A percentile compares a stretch with the other conserved stretches of the same genome.
Conservation (phyloP, 2,329 filamentous ascomycete genomes). For the Coleophoma eucalyptorum region DNA sequence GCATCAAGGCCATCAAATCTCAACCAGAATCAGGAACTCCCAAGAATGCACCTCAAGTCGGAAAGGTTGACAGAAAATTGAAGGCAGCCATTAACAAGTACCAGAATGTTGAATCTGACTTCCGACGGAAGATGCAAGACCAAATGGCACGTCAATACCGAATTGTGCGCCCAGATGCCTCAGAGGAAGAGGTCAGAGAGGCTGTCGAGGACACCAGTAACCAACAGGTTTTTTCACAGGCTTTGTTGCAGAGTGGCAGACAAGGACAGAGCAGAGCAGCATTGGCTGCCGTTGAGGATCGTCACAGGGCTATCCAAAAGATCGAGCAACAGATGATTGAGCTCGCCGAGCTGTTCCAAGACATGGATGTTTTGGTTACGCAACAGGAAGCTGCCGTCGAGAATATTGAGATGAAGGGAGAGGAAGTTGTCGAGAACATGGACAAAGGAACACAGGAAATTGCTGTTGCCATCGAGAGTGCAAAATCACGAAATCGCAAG, state of each 20-base stretch:
- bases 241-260: constrained; percentile 76
- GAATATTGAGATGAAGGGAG: constrained; percentile 81
- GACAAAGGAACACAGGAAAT: constrained; percentile 84
- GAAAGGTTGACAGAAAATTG: constrained; percentile 73
- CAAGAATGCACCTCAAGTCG: constrained; percentile 76
- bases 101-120: constrained; percentile 75
- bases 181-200: constrained; percentile 71
- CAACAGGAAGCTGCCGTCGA: constrained; percentile 80
- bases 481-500: constrained; percentile 73
- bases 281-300: constrained; percentile 73
- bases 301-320: constrained; percentile 84
- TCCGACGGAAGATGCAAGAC: constrained; percentile 74
- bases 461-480: constrained; percentile 75
- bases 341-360: constrained; percentile 81
- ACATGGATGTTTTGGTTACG: constrained; percentile 80
- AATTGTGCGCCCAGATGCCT: constrained; percentile 80
- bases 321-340: constrained; percentile 90
- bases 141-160: constrained; percentile 87
- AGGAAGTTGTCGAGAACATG: constrained; percentile 81
- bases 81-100: constrained; percentile 79
- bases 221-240: constrained; percentile 83
- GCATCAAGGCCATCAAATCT: constrained; percentile 79
- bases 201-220: constrained; percentile 68
- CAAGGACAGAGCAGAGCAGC: constrained; percentile 78
- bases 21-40: constrained; percentile 70